Evolutionary conservation across 2,329 filamentous ascomycete species (phyloP).

Genomic region (Apiospora arundinis): DNA sequence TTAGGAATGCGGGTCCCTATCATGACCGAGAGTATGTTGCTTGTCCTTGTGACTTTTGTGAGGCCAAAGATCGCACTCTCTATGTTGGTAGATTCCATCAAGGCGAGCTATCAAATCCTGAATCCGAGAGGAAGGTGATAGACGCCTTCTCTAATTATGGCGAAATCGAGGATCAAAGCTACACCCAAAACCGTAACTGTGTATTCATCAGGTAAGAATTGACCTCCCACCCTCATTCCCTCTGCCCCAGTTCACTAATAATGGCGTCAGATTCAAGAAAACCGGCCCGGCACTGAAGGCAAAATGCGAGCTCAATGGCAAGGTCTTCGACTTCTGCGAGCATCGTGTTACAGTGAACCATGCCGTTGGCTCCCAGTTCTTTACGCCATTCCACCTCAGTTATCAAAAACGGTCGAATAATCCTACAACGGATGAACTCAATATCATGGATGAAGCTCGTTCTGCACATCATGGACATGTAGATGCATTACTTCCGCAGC

Average conservation of each 20-base stretch:
- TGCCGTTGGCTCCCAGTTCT: constrained; percentile 8
- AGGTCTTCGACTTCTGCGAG: constrained; percentile 6
- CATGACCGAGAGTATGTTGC: not conserved
- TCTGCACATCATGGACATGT: not conserved
- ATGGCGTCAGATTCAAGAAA: not conserved
- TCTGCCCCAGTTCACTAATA: not conserved
- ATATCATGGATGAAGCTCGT: not conserved
- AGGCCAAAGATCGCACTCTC: constrained; percentile 14
- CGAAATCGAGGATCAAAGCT: not conserved
- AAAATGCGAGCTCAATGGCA: not conserved
- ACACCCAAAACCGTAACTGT: not conserved
- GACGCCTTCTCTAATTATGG: constrained; percentile 2
- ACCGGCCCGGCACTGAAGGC: not conserved
- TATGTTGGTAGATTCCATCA: constrained; percentile 7
- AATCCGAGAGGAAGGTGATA: not conserved
- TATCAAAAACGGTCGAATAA: not conserved
- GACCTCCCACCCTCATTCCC: not conserved
- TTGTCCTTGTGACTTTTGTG: constrained; percentile 20
- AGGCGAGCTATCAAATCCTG: not conserved
- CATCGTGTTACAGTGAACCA: not conserved
- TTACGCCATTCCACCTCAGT: not conserved
- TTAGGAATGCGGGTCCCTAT: not conserved
- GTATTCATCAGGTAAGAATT: not conserved
- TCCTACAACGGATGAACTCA: not conserved
- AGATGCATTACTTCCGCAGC: not conserved